Evolutionary conservation across 176 grass and related monocot genomes (phyloP).

Genomic region (Carex parvula): DNA sequence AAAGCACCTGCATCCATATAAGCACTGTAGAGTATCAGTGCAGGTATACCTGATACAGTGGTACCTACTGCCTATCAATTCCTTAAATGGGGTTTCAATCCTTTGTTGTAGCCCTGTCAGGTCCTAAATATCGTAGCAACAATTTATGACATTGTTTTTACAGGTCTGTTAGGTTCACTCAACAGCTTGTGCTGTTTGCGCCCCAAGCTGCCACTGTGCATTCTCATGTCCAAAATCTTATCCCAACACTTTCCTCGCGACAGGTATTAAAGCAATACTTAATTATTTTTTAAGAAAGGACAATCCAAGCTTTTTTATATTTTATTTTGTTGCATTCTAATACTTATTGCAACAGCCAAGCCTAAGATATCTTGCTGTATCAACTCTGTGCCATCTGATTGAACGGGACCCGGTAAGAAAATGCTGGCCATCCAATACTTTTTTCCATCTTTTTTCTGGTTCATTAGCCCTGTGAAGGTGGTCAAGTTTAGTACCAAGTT

Average conservation of each 20-base stretch:
- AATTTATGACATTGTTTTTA: constrained; percentile 23
- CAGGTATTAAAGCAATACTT: constrained; percentile 49
- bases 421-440: constrained; percentile 1
- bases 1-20: background rate
- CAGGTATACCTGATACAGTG: background rate
- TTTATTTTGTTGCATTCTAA: constrained; percentile 19
- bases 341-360: constrained; percentile 59
- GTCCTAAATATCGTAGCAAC: background rate
- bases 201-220: constrained; percentile 94
- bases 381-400: constrained; percentile 79
- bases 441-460: constrained; percentile 27
- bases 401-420: constrained; percentile 81
- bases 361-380: constrained; percentile 82
- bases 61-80: constrained; percentile 27
- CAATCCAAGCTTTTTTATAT: background rate
- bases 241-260: constrained; percentile 81
- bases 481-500: background rate
- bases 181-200: constrained; percentile 98
- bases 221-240: constrained; percentile 79
- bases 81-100: background rate
- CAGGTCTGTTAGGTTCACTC: constrained; percentile 96
- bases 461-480: background rate
- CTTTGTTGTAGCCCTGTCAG: background rate
- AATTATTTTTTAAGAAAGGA: constrained; percentile 13
- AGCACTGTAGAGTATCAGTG: background rate